Evolutionary conservation across 2,329 filamentous ascomycete genomes (phyloP).

Genomic region (Fusarium sp.): DNA sequence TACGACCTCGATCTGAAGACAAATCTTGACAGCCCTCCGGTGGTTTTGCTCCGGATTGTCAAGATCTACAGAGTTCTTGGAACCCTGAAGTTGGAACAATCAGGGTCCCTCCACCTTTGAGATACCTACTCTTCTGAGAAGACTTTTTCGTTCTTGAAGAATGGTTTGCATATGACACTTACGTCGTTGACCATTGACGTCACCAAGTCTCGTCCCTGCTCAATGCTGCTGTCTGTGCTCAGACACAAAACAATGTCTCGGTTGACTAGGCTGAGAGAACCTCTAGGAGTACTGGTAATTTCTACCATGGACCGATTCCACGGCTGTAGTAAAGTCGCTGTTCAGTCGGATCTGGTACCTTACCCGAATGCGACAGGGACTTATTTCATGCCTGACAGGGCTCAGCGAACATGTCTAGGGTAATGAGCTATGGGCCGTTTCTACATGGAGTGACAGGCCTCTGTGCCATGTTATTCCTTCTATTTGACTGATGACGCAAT

Average conservation of each 20-base stretch:
- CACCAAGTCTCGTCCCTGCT: constrained; percentile 11
- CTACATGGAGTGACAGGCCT: background rate
- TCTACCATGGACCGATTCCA: background rate
- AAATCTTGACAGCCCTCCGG: constrained; percentile 22
- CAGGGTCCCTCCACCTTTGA: constrained; percentile 32
- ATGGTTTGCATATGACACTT: constrained; percentile 6
- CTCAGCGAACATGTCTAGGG: background rate
- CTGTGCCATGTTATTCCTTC: background rate
- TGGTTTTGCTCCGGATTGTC: constrained; percentile 41
- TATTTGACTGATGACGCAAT: constrained; percentile 15
- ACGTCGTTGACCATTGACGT: constrained; percentile 21
- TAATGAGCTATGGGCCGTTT: constrained; percentile 21
- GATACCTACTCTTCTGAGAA: background rate
- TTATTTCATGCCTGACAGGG: constrained; percentile 6
- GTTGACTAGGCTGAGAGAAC: background rate
- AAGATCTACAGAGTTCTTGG: constrained; percentile 5
- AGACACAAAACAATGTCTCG: background rate
- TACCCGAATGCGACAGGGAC: constrained; percentile 5
- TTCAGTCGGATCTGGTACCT: background rate
- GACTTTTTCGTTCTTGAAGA: background rate
- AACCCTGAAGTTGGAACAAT: constrained; percentile 24
- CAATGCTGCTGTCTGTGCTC: background rate
- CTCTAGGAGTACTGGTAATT: background rate
- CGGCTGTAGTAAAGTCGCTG: background rate
- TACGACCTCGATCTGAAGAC: constrained; percentile 13